Conservation (phyloP, 345 rosid genomes). For the Viola odorata region DNA sequence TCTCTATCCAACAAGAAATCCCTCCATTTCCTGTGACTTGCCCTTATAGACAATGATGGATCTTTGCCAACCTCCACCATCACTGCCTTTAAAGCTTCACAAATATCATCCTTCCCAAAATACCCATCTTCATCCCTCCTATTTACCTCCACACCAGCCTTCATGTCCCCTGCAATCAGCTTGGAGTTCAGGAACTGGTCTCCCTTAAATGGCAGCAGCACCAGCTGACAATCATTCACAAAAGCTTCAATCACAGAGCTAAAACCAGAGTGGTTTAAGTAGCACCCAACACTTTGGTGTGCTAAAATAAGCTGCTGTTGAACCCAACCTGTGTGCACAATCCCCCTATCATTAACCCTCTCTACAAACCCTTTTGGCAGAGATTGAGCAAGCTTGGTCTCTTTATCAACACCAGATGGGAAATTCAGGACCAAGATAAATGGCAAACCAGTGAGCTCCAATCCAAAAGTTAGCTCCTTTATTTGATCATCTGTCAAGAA, state of each 20-base stretch:
- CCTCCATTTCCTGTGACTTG: conserved; percentile 21
- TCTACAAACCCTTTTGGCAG: no score
- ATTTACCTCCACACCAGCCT: conserved; percentile 21
- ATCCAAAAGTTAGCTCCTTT: conserved; percentile 21
- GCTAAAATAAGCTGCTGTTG: conserved; percentile 27
- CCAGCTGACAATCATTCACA: conserved; percentile 29
- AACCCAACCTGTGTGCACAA: conserved; percentile 30
- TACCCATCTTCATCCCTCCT: conserved; percentile 27
- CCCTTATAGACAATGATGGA: conserved; percentile 16
- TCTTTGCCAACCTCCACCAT: conserved; percentile 26
- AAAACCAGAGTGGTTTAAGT: conserved; percentile 23
- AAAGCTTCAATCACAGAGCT: conserved; percentile 29
- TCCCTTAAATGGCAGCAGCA: conserved; percentile 29
- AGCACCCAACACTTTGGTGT: no score
- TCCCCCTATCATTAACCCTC: conserved; percentile 20
- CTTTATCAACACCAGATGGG: conserved; percentile 1
- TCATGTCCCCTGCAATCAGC: conserved; percentile 22
- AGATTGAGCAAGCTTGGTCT: not conserved
- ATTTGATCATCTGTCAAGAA: conserved; percentile 24
- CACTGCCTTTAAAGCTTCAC: conserved; percentile 13
- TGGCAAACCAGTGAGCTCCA: conserved; percentile 29
- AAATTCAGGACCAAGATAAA: conserved; percentile 30
- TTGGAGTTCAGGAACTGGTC: conserved; percentile 35
- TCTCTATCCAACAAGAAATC: conserved; percentile 19
- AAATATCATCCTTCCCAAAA: conserved; percentile 17